Base-by-base conservation (phyloP, 139 green algal species). In the Spirogloea muscicola region DNA sequence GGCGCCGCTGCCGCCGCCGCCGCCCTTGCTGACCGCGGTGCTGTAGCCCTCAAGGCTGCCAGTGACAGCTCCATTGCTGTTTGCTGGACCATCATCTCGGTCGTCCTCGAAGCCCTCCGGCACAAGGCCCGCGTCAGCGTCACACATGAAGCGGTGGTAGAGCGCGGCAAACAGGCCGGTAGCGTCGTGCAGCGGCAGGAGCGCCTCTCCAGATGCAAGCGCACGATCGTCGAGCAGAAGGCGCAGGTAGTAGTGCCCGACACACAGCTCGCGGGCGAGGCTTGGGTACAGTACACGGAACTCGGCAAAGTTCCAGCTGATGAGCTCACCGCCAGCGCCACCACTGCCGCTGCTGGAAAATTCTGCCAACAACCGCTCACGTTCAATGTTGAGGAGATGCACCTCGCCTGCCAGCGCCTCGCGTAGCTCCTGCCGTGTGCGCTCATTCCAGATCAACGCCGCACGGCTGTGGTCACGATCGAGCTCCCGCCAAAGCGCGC, bases 361-460 rank as follows among this genome's bases (percentile, higher is more conserved):
- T n/a, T n/a, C n/a, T n/a, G n/a, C n/a, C n/a, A n/a, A n/a, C n/a
- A 10, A 43, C 5, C 72, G 29, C 58, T 79, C 60, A 25, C 39
- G 58, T 7, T 77, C 70, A 13, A 49, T 9, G 37, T 80, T 67
- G 25, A 82, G 58, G 29, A 52, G 41, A 10, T 31, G 27, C n/a
- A 82, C 21, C 51, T 82, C 75, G 18, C 29, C 21, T 13, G 72
- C 88, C 63, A 97, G 77, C 4, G 91, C 91, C 57, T 95, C 87
- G 3, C 88, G 67, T 58, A 98, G 85, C 83, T 98, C 91, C 27
- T 70, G 58, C 0, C 92, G 78, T 0, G 84, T 92, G 34, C 49
- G 37, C 74, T 96, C 88, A 39, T 96, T 94, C 92, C 92, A 97
- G 29, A 97, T 87, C n/a, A 96, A 84, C 18, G 69, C 74, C 36